Conservation (phyloP, 2,329 filamentous ascomycete species). For the Malbranchea zuffiana region DNA sequence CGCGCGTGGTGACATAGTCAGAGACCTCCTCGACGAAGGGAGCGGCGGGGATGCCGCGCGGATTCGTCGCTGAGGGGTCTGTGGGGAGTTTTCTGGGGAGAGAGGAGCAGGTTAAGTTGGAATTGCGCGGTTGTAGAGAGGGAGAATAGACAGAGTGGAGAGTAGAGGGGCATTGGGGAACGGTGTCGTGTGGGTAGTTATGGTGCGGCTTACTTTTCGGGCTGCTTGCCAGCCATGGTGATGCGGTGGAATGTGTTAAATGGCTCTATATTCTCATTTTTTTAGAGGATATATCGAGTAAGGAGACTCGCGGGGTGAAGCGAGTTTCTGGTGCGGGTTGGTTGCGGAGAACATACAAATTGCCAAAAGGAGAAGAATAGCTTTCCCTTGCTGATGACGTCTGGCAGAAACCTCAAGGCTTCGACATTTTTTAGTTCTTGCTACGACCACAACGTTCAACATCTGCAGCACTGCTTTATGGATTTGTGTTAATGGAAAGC, state of each 20-base stretch:
- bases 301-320: no score
- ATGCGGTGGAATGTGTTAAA: background rate
- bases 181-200: background rate
- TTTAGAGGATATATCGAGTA: background rate
- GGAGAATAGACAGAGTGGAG: constrained; percentile 1
- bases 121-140: constrained; percentile 5
- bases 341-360: background rate
- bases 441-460: background rate
- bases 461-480: background rate
- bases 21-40: constrained; percentile 39
- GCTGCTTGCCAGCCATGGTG: constrained; percentile 27
- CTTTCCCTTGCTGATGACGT: no score
- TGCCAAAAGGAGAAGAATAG: background rate
- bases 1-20: constrained; percentile 37
- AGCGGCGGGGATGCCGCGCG: constrained; percentile 37
- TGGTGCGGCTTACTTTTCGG: constrained; percentile 19
- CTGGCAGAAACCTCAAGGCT: background rate
- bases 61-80: constrained; percentile 28
- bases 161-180: background rate
- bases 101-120: constrained; percentile 11
- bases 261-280: constrained; percentile 5
- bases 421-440: background rate
- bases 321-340: background rate
- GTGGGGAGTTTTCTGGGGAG: constrained; percentile 17
- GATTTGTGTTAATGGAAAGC: constrained; percentile 4